phyloP scores from a whole-genome alignment of 2,329 filamentous ascomycete species.

The Ambrosiella beaveri region DNA sequence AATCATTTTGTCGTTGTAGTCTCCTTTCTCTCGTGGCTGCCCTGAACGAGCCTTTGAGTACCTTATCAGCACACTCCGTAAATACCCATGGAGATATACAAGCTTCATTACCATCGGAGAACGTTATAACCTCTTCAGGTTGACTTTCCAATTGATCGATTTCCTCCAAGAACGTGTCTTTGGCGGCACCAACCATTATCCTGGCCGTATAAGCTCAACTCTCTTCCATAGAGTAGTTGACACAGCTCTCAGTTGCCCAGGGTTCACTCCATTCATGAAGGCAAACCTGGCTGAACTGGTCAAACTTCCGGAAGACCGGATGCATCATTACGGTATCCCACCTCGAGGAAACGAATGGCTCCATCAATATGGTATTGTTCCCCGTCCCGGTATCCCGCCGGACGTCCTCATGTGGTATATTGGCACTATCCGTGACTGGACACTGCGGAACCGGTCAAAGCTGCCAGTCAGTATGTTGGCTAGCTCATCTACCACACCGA shows the following conservation, averaged over 20 bases:
- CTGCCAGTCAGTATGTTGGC: background rate
- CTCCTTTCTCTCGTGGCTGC: conserved; percentile 41
- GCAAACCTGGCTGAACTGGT: conserved; percentile 35
- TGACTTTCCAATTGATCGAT: conserved; percentile 31
- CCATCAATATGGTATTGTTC: conserved; percentile 33
- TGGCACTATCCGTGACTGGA: conserved; percentile 1
- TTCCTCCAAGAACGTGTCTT: conserved; percentile 28
- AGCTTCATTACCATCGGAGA: conserved; percentile 39
- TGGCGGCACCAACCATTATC: conserved; percentile 19
- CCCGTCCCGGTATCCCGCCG: conserved; percentile 29
- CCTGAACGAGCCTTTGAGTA: conserved; percentile 49
- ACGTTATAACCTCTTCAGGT: conserved; percentile 34
- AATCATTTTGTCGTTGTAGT: conserved; percentile 22
- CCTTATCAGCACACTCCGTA: conserved; percentile 44
- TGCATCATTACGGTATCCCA: conserved; percentile 29
- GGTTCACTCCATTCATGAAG: conserved; percentile 45
- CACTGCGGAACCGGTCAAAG: background rate
- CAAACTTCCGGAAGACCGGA: conserved; percentile 21
- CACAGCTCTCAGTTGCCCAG: conserved; percentile 38
- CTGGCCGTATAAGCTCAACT: conserved; percentile 31
- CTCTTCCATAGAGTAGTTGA: conserved; percentile 35
- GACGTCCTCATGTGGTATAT: conserved; percentile 28
- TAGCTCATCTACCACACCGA: no score
- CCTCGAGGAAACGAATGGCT: conserved; percentile 31
- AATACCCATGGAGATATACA: conserved; percentile 46